Percentiles rank a stretch among this genome's conserved stretches.
These are phyloP conservation scores for Chlorella sp. DNA, from an alignment of 139 green algal species.

Conservation along the genomic window DNA sequence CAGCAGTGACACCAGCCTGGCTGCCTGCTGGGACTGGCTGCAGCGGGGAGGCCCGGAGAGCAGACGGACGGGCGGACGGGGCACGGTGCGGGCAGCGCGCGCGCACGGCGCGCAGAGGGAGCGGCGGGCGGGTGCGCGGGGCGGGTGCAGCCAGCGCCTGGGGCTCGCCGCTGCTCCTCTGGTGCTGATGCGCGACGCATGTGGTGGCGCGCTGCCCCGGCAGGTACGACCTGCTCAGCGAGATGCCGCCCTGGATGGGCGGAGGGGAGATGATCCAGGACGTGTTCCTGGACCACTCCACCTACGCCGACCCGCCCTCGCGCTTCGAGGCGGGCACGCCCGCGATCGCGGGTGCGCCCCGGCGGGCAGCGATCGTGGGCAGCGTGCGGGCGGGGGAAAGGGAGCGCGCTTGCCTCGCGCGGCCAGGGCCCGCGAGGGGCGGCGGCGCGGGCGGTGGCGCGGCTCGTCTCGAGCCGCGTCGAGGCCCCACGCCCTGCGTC, in stretches of 20 bases:
- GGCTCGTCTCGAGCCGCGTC: too few relatives aligned
- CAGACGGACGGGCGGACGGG: too few relatives aligned
- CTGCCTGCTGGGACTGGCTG: not conserved
- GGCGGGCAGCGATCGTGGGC: constrained; percentile 60
- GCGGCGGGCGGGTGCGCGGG: not conserved
- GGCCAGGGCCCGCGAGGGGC: too few relatives aligned
- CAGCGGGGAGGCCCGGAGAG: too few relatives aligned
- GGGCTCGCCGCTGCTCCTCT: too few relatives aligned
- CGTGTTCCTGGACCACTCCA: constrained; percentile 92
- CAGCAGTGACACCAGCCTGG: not conserved
- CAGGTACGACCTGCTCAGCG: constrained; percentile 77
- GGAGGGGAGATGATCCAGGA: constrained; percentile 99
- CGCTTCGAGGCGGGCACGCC: constrained; percentile 98
- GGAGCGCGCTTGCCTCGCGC: not conserved
- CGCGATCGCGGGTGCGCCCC: constrained; percentile 69
- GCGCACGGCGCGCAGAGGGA: too few relatives aligned
- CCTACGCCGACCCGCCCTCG: constrained; percentile 87
- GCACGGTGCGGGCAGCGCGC: too few relatives aligned
- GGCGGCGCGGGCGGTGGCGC: too few relatives aligned
- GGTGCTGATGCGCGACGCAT: too few relatives aligned
- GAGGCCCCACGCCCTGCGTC: too few relatives aligned
- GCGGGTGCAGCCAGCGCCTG: too few relatives aligned
- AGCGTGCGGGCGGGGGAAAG: constrained; percentile 7
- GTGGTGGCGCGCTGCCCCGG: too few relatives aligned
- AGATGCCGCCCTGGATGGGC: constrained; percentile 96